Evolutionary conservation across 345 rosid species (phyloP).

Genomic region (Trapa incisa): DNA sequence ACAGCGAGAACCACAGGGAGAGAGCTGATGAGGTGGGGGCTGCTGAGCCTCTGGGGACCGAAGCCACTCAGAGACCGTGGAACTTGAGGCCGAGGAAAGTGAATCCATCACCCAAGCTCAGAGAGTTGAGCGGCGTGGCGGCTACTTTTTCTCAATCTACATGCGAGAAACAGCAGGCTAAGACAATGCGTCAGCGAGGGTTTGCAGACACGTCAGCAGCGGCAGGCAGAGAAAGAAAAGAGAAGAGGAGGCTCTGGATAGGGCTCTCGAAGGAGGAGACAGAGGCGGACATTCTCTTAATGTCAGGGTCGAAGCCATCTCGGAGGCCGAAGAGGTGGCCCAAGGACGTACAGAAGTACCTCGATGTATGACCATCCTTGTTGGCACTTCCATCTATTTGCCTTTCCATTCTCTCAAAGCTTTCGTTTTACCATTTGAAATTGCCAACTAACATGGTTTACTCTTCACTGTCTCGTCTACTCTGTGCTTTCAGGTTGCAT

Average conservation of each 20-base stretch:
- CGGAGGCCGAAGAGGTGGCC: conserved; percentile 70
- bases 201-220: conserved; percentile 17
- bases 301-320: conserved; percentile 75
- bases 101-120: conserved; percentile 9
- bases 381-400: conserved; percentile 10
- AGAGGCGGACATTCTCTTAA: conserved; percentile 74
- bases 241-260: conserved; percentile 59
- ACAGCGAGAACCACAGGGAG: conserved; percentile 12
- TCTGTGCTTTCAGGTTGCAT: conserved; percentile 31
- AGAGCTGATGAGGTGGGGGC: conserved; percentile 28
- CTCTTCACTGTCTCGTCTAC: neutral
- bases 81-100: conserved; percentile 62
- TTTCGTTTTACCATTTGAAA: neutral
- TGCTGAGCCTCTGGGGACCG: conserved; percentile 19
- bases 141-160: neutral
- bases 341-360: conserved; percentile 57
- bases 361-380: conserved; percentile 34
- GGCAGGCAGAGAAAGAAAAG: conserved; percentile 33
- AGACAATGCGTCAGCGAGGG: conserved; percentile 56
- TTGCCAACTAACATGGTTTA: neutral
- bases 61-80: conserved; percentile 43
- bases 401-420: neutral
- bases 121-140: conserved; percentile 13
- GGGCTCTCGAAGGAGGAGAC: conserved; percentile 72
- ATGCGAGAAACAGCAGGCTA: conserved; percentile 33